Base-by-base conservation (phyloP, 2,329 filamentous ascomycete genomes). In the Phoma sp. region DNA sequence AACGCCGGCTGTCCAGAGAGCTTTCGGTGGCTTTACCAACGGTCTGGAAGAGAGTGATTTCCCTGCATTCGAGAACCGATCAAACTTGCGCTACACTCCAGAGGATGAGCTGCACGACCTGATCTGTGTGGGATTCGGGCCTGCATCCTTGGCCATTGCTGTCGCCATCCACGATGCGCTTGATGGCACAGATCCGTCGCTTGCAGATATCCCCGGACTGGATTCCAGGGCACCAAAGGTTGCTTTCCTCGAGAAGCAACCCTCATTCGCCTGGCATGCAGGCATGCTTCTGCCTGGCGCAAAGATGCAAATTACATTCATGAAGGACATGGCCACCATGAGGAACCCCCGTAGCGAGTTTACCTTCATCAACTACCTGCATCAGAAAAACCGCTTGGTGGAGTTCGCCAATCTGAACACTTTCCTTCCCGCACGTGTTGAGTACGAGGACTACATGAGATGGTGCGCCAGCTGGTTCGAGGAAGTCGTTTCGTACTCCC, bases 281-380 rank as follows among this genome's bases (percentile, higher is more conserved):
- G 93, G 93, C 55, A 98, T 98, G 93, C 86, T 97, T 55, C 84
- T 98, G 3, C 91, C 92, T 0, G 93, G 92, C 4, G 90, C 93
- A 47, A 92, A 89, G 78, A 98, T 98, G 93, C 93, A 98, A 73
- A 98, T 98, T 65, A 96, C 91, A 8, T 98, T 96, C 79, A 84
- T 98, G 78, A 98, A 98, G 79, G 93, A 98, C 72, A 85, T 98
- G 74, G 93, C 93, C 3, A 95, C 91, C 3, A 82, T 96, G 63
- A 85, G 93, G 53, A 88, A 98, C 72, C 93, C 93, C 7, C 86
- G 89, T 60, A 96, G 90, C 62, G 84, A 92, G 67, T 98, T 98
- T 76, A 98, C 93, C 11, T 98, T 97, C 77, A 80, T 96, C 70
- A 97, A 97, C 77, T 98, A 98, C 74, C 84, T 98, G 10, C 89